Base-by-base conservation (phyloP, 2,329 filamentous ascomycete species). In the Lasiodiplodia theobromae region DNA sequence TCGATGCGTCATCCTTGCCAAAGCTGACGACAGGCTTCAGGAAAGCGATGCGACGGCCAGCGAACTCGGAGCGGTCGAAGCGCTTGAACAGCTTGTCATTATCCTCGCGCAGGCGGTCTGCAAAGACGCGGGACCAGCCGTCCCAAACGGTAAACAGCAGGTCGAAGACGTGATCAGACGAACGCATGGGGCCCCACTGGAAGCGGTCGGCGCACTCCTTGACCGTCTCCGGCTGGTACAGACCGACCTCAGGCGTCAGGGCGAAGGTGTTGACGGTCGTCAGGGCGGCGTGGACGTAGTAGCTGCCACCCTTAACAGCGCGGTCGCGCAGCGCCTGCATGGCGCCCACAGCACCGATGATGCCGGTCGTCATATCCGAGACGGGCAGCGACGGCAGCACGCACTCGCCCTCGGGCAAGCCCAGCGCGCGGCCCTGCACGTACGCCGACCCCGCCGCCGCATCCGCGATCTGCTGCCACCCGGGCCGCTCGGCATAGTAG, bases 391-490 rank as follows among this genome's bases (percentile, higher is more conserved):
- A 70, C 6, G 75, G 76, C 37, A 77, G 64, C 0, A 77, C 72
- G 44, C 71, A 70, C 69, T 72, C 70, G 44, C 71, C 69, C 44
- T 73, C 71, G 4, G 71, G 69, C 31, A 74, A 75, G 69, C 76
- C 77, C 28, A 81, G 73, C 1, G 79, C 75, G 38, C 73, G 73
- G 3, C 79, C 81, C 23, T 75, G 80, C 6, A 79, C 72, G 28
- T 52, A 52, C 0, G 60, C 47, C n/a, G 76, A 76, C 0, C 81
- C 80, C 2, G 77, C 76, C 34, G 78, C 81, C 18, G 49, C 56
- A 54, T 74, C 73, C 10, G 81, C 82, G 65, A 58, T 76, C 74
- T 23, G 81, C 82, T 72, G 86, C 84, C 84, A 87, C 4, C 84
- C 85, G 1, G 82, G 81, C 0, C 84, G 77, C 66, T 80, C 76